phyloP scores from a whole-genome alignment of 345 rosid genomes.

The Brassica incana region DNA sequence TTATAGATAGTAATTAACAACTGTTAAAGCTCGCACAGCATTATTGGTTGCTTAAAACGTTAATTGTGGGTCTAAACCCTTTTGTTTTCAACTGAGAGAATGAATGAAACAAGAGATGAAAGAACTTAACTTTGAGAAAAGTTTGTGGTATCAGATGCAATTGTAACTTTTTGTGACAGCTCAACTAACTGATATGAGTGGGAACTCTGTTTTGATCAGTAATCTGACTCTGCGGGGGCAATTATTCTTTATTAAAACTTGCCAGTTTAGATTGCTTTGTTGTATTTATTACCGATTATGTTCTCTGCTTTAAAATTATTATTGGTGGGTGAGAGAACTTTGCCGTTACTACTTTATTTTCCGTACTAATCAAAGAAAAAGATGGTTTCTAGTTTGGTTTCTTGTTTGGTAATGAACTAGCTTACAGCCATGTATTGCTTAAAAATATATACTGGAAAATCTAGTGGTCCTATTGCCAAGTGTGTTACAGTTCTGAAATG shows the following conservation, averaged over 20 bases:
- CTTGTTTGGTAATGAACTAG: neutral
- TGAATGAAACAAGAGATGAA: neutral
- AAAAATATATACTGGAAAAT: neutral
- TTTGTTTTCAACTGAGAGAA: neutral
- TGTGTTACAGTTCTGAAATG: neutral
- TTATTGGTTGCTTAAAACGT: neutral
- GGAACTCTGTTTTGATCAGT: neutral
- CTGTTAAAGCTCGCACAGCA: neutral
- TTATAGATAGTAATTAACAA: neutral
- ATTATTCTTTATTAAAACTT: neutral
- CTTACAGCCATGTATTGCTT: neutral
- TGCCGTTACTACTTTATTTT: neutral
- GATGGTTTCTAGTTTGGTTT: neutral
- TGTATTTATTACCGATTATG: neutral
- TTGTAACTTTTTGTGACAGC: neutral
- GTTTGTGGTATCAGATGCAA: neutral
- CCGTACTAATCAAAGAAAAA: neutral
- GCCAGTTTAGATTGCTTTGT: neutral
- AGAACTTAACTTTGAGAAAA: neutral
- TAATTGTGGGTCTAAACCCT: neutral
- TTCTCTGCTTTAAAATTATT: neutral
- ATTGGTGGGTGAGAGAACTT: neutral
- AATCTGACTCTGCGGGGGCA: neutral
- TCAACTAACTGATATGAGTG: conserved; percentile 9
- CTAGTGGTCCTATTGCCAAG: neutral